Conservation (phyloP, 768 basidiomycete genomes). For the Amanita jacksonii region DNA sequence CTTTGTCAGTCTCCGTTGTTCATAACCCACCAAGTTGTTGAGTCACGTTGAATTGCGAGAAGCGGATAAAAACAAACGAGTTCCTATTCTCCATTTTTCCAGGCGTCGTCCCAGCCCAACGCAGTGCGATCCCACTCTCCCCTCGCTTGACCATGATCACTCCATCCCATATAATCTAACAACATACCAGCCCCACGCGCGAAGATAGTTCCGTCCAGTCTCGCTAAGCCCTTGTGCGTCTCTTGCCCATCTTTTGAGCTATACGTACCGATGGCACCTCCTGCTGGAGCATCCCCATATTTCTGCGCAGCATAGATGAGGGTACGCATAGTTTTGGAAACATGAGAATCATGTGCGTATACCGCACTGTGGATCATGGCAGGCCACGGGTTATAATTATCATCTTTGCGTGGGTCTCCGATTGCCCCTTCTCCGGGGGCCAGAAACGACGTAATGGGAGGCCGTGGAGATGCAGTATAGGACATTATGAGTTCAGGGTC, state of each 20-base stretch:
- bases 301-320: constrained; percentile 37
- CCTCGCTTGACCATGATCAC: constrained; percentile 38
- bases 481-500: constrained; percentile 37
- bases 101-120: constrained; percentile 53
- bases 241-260: constrained; percentile 26
- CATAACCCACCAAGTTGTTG: no score
- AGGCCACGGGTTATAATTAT: constrained; percentile 43
- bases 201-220: constrained; percentile 48
- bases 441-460: constrained; percentile 17
- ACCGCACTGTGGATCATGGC: constrained; percentile 33
- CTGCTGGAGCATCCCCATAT: constrained; percentile 33
- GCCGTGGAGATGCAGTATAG: constrained; percentile 31
- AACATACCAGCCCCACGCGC: constrained; percentile 46
- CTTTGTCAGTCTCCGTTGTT: no score
- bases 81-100: constrained; percentile 31
- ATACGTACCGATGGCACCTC: constrained; percentile 34
- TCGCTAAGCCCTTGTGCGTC: constrained; percentile 32
- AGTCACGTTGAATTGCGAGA: no score
- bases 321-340: constrained; percentile 38
- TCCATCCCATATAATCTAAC: constrained; percentile 50
- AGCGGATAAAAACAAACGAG: no score
- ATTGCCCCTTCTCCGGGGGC: constrained; percentile 16
- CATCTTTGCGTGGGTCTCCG: constrained; percentile 27
- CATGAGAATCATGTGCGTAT: constrained; percentile 45
- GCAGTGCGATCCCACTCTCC: constrained; percentile 45